phyloP scores from a whole-genome alignment of 306 rosid genomes.

The Vigna unguiculata region DNA sequence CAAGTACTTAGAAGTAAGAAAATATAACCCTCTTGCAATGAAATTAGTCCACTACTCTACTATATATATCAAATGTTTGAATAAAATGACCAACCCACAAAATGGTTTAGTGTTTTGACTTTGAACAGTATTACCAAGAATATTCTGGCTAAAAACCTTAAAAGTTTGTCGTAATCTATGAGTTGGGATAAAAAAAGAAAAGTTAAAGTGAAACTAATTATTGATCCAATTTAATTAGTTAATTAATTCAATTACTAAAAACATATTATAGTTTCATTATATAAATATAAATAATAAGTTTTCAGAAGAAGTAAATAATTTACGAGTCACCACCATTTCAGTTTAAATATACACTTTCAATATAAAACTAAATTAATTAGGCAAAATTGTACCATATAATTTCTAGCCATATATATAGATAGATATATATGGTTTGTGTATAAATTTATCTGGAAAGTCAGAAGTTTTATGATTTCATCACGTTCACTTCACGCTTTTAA shows the following conservation, averaged over 20 bases:
- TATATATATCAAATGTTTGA: conserved; percentile 28
- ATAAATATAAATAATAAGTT: too few relatives aligned
- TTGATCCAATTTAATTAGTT: not conserved
- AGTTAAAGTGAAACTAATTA: not conserved
- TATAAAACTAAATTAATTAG: not conserved
- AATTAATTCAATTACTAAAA: too few relatives aligned
- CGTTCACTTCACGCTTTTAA: not conserved
- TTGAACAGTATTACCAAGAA: conserved; percentile 36
- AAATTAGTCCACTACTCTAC: conserved; percentile 25
- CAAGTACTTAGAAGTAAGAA: not conserved
- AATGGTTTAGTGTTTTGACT: conserved; percentile 43
- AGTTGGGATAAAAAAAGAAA: not conserved
- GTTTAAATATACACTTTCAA: not conserved
- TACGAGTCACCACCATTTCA: not conserved
- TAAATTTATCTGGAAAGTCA: not conserved
- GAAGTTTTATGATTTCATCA: not conserved
- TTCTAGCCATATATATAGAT: too few relatives aligned
- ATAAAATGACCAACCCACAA: conserved; percentile 20
- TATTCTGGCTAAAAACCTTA: conserved; percentile 35
- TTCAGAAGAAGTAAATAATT: too few relatives aligned
- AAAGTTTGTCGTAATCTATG: conserved; percentile 6
- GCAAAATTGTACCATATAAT: not conserved
- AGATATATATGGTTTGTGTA: not conserved
- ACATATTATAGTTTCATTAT: too few relatives aligned
- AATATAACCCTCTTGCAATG: not conserved